Evolutionary conservation across 1,284 basidiomycete genomes (phyloP).

Genomic region (Tilletiaria anomala): DNA sequence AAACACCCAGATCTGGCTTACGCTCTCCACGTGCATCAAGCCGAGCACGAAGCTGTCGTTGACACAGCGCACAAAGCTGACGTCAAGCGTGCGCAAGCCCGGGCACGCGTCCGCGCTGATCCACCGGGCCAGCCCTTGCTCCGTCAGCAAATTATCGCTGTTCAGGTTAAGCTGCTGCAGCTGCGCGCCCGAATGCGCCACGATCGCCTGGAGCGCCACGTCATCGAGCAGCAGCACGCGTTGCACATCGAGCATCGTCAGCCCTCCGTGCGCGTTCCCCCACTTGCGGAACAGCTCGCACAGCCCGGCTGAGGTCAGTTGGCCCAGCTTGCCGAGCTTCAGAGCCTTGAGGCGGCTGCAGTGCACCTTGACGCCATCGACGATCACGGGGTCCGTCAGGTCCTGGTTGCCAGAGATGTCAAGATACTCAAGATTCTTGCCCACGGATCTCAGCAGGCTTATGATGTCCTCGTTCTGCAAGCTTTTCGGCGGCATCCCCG

Average conservation of each 20-base stretch:
- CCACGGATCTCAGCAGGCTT: constrained; percentile 47
- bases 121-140: constrained; percentile 47
- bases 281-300: constrained; percentile 15
- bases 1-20: constrained; percentile 5
- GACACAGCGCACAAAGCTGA: constrained; percentile 72
- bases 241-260: constrained; percentile 30
- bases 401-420: constrained; percentile 52
- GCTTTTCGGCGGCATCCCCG: constrained; percentile 39
- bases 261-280: constrained; percentile 36
- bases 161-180: constrained; percentile 62
- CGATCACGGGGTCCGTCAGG: constrained; percentile 50
- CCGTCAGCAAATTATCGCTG: constrained; percentile 54
- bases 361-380: constrained; percentile 51
- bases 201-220: constrained; percentile 51
- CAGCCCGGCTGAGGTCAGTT: not conserved
- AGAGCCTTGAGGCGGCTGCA: constrained; percentile 26
- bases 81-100: constrained; percentile 52
- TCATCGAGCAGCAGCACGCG: constrained; percentile 45
- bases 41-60: constrained; percentile 62
- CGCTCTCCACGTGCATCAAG: not conserved
- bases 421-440: constrained; percentile 47
- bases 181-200: constrained; percentile 54
- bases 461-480: constrained; percentile 51
- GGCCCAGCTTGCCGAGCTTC: constrained; percentile 1
- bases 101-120: constrained; percentile 12